Evolutionary conservation across 805 yeast genomes (phyloP).

Genomic region (Suhomyces emberorum): DNA sequence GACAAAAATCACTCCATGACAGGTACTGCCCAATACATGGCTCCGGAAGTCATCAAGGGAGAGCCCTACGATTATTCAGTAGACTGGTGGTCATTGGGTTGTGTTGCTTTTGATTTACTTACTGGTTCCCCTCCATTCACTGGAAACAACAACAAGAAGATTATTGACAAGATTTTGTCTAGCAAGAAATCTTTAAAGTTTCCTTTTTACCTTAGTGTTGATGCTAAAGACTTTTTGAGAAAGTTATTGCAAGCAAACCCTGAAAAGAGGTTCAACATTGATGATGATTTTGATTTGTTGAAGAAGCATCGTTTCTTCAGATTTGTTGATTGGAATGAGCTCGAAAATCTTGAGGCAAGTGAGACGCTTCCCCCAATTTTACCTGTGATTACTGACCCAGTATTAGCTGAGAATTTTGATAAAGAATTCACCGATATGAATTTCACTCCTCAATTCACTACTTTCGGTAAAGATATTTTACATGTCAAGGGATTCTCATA

Average conservation of each 20-base stretch:
- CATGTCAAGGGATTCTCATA: constrained; percentile 42
- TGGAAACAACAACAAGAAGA: constrained; percentile 38
- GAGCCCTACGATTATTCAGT: constrained; percentile 40
- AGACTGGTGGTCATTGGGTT: constrained; percentile 49
- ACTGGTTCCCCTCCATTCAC: constrained; percentile 46
- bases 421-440: constrained; percentile 41
- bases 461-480: constrained; percentile 25
- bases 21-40: constrained; percentile 48
- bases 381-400: constrained; percentile 43
- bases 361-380: constrained; percentile 37
- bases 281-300: constrained; percentile 32
- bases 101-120: constrained; percentile 41
- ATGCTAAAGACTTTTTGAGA: constrained; percentile 40
- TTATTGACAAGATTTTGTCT: constrained; percentile 36
- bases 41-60: constrained; percentile 43
- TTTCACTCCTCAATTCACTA: constrained; percentile 25
- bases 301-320: constrained; percentile 40
- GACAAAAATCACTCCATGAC: constrained; percentile 30
- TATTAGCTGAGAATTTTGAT: constrained; percentile 44
- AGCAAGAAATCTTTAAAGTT: constrained; percentile 31
- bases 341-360: constrained; percentile 20
- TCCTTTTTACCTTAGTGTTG: constrained; percentile 40
- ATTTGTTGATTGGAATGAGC: constrained; percentile 33
- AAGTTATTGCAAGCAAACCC: constrained; percentile 37
- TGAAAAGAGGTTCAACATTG: constrained; percentile 35